Evolutionary conservation across 257 asterid species (phyloP), one percentile per base, ranked within the genome.

Genomic region (Solanum piurae): DNA sequence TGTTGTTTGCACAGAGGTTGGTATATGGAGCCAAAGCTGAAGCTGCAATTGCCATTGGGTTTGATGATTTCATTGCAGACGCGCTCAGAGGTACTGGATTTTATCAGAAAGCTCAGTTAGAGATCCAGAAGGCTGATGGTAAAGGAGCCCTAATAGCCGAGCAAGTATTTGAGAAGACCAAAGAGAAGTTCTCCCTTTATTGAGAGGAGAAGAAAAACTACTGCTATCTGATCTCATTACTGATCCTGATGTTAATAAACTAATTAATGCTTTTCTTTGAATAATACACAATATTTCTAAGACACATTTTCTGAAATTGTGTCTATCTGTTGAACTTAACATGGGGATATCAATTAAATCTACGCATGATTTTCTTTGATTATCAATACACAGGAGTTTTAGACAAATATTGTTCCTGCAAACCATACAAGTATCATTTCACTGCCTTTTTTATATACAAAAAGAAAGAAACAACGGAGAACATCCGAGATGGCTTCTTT

Each of bases 21-120:
- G 99, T 97, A 29, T 96, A 97, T 40, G 99, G 99, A 86, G 98
- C 98, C 77, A 95, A 97, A 89, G 99, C 99, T 2, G 99, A 97
- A 92, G 99, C 99, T 66, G 99, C 99, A 34, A 94, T 96, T 38
- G 98, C 99, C 85, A 96, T 97, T 55, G 99, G 99, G 55, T 97
- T 97, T 9, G 99, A 97, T 71, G 98, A 95, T 92, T 97, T 97
- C 94, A 97, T 97, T 12, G 98, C 99, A 5, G 98, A 97, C 62
- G 99, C 99, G 31, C 83, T 96, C 18, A 94, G 99, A 91, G 99
- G 99, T 40, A 97, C 99, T 10, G 98, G 98, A 85, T 92, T 94
- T 80, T 96, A 97, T 90, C 99, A 97, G 90, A 97, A 97, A 90
- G 93, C 99, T 31, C 55, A 95, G 60, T 74, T 96, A 89, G 99